phyloP scores from a whole-genome alignment of 2,329 filamentous ascomycete species.

The Xylaria arbuscula region DNA sequence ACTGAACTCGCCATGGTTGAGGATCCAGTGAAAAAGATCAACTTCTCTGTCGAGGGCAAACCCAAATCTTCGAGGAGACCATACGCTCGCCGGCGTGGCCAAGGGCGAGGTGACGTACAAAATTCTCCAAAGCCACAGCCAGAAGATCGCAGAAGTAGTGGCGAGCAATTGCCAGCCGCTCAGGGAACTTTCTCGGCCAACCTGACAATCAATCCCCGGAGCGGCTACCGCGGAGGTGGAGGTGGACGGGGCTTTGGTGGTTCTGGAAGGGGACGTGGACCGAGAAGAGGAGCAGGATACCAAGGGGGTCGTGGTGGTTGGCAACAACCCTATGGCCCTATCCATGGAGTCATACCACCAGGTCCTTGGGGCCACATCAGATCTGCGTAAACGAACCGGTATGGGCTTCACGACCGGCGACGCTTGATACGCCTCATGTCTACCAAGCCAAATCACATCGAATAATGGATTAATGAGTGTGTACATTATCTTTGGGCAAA shows the following conservation, averaged over 20 bases:
- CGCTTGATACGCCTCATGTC: neutral
- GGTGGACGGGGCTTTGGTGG: slow-evolving; percentile 43
- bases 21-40: slow-evolving; percentile 71
- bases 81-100: slow-evolving; percentile 49
- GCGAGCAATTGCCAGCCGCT: slow-evolving; percentile 15
- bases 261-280: slow-evolving; percentile 41
- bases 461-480: slow-evolving; percentile 16
- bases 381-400: slow-evolving; percentile 7
- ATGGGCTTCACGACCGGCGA: neutral
- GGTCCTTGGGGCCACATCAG: neutral
- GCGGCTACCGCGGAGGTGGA: slow-evolving; percentile 45
- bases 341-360: slow-evolving; percentile 21
- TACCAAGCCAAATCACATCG: neutral
- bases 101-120: slow-evolving; percentile 40
- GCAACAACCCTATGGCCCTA: slow-evolving; percentile 33
- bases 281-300: slow-evolving; percentile 41
- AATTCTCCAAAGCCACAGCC: slow-evolving; percentile 11
- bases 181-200: slow-evolving; percentile 13
- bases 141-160: slow-evolving; percentile 5
- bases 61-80: slow-evolving; percentile 53
- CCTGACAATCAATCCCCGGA: slow-evolving; percentile 35
- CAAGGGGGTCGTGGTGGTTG: slow-evolving; percentile 43
- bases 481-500: neutral
- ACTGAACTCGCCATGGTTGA: slow-evolving; percentile 72
- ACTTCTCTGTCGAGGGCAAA: slow-evolving; percentile 69